Percentiles rank a stretch among this genome's conserved stretches.
Evolutionary conservation across 2,329 filamentous ascomycete genomes (phyloP).

Genomic region (Scopulariopsis brevicaulis): DNA sequence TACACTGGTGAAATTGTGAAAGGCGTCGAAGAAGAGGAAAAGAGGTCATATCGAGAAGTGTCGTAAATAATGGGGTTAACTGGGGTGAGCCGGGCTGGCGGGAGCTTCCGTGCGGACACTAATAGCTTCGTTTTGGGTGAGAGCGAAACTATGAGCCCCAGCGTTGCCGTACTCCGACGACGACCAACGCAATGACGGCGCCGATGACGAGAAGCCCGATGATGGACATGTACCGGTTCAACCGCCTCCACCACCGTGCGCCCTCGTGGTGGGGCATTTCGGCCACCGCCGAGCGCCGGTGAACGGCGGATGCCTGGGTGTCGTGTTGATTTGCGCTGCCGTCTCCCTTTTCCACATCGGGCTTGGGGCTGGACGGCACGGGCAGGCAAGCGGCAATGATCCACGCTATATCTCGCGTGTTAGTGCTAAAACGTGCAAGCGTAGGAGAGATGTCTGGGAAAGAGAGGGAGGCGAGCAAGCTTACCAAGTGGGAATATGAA

Average conservation of each 20-base stretch:
- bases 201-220: constrained; percentile 42
- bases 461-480: constrained; percentile 13
- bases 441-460: not conserved
- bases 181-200: constrained; percentile 36
- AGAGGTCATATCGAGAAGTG: not conserved
- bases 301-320: constrained; percentile 19
- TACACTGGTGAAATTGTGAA: not conserved
- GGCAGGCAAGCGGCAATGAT: constrained; percentile 68
- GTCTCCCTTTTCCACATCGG: not conserved
- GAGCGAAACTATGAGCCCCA: constrained; percentile 22
- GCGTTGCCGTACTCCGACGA: constrained; percentile 38
- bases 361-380: constrained; percentile 46
- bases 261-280: constrained; percentile 37
- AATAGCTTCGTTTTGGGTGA: not conserved
- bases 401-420: constrained; percentile 46
- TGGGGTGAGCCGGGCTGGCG: not conserved
- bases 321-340: constrained; percentile 27
- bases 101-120: not conserved
- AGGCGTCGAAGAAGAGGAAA: not conserved
- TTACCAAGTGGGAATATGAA: constrained; percentile 67
- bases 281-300: constrained; percentile 19
- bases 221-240: constrained; percentile 47
- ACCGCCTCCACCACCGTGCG: constrained; percentile 46
- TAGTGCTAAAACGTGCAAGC: not conserved
- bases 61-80: not conserved